phyloP scores from a whole-genome alignment of 371 early-diverging fungal genomes.

The Thermomucor indicae-seudaticae region DNA sequence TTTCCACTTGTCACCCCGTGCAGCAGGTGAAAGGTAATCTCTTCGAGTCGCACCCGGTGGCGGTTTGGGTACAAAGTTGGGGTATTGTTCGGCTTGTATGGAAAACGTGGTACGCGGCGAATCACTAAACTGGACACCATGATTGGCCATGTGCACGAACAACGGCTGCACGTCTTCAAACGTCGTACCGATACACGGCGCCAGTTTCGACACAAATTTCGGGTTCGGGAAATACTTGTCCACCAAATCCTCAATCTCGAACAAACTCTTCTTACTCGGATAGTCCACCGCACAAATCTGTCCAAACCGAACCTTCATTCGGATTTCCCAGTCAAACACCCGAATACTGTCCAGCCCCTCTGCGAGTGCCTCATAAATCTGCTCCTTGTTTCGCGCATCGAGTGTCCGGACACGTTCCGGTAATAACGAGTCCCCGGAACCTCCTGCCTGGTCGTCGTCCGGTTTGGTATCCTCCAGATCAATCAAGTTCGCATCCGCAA shows the following conservation, averaged over 20 bases:
- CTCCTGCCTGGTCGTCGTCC: not conserved
- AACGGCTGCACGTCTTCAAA: constrained; percentile 11
- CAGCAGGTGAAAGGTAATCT: not conserved
- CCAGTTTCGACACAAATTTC: constrained; percentile 11
- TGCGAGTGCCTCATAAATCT: constrained; percentile 12
- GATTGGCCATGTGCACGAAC: constrained; percentile 12
- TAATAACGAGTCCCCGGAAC: not conserved
- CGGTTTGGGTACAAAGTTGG: constrained; percentile 1
- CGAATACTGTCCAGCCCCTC: constrained; percentile 37
- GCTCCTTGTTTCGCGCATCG: constrained; percentile 18
- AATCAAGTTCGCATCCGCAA: not conserved
- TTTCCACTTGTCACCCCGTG: not conserved
- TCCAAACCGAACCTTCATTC: constrained; percentile 40
- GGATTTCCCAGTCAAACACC: constrained; percentile 33
- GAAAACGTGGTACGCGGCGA: constrained; percentile 15
- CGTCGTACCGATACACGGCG: constrained; percentile 18
- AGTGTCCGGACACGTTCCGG: constrained; percentile 9
- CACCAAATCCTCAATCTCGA: constrained; percentile 4
- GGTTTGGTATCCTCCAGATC: not conserved
- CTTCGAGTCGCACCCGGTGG: not conserved
- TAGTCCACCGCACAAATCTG: constrained; percentile 17
- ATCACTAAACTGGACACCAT: constrained; percentile 9
- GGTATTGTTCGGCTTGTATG: constrained; percentile 16
- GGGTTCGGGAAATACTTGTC: constrained; percentile 13
- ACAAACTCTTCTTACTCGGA: not conserved